These are phyloP conservation scores for Cutaneotrichosporon arboriforme DNA, from an alignment of 1,284 basidiomycete genomes.

Conservation along the genomic window DNA sequence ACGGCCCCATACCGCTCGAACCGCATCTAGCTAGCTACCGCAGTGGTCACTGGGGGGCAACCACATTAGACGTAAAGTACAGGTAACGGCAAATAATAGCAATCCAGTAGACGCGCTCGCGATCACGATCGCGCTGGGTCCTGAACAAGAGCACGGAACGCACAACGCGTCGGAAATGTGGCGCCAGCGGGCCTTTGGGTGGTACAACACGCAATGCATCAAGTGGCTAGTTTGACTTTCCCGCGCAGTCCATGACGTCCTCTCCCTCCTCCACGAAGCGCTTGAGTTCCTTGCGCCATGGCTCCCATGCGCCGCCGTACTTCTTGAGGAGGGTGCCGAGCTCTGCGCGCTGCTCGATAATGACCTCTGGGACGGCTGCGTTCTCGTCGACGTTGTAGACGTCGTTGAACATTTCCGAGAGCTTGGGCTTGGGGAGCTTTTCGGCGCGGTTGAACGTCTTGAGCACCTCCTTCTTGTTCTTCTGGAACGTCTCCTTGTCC, in stretches of 20 bases:
- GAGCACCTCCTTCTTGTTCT: conserved; percentile 68
- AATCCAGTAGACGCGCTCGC: no score
- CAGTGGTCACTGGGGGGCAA: no score
- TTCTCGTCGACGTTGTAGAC: conserved; percentile 57
- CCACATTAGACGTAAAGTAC: no score
- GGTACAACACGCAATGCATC: conserved; percentile 6
- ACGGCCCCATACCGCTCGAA: no score
- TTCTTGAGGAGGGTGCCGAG: conserved; percentile 68
- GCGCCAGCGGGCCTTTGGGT: background rate
- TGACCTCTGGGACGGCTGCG: conserved; percentile 75
- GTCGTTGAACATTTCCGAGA: conserved; percentile 78
- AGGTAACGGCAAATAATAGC: no score
- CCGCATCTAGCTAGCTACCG: no score
- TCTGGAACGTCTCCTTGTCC: conserved; percentile 66
- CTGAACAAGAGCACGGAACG: no score
- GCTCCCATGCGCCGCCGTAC: conserved; percentile 74
- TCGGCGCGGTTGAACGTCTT: conserved; percentile 73
- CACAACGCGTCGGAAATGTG: no score
- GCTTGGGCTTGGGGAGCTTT: conserved; percentile 60
- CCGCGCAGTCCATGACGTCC: conserved; percentile 54
- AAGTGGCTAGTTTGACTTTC: conserved; percentile 12
- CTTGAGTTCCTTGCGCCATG: conserved; percentile 73
- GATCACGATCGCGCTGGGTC: no score
- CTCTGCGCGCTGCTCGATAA: conserved; percentile 77
- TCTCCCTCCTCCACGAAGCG: conserved; percentile 74